These are phyloP conservation scores for Cercospora zeae-maydis DNA, from an alignment of 2,329 filamentous ascomycete species.

Conservation along the genomic window DNA sequence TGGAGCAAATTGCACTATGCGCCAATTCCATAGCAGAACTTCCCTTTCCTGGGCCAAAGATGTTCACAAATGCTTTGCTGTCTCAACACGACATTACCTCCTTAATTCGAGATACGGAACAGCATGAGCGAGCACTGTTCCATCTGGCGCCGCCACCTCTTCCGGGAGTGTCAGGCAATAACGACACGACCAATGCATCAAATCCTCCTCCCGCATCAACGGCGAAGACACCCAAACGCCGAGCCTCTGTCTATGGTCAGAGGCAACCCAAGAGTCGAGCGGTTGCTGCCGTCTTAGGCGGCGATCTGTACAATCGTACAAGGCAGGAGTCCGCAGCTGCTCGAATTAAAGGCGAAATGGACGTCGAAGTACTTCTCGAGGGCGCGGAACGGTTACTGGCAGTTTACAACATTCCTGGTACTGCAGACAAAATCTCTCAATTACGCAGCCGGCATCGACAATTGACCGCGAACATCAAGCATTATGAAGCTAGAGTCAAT, in stretches of 20 bases:
- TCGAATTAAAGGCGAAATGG: slow-evolving; percentile 63
- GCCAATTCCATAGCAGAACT: slow-evolving; percentile 48
- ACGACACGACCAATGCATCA: slow-evolving; percentile 30
- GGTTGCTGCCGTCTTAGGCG: slow-evolving; percentile 83
- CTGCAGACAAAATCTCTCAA: slow-evolving; percentile 68
- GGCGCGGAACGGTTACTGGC: slow-evolving; percentile 87
- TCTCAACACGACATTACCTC: slow-evolving; percentile 82
- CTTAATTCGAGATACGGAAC: slow-evolving; percentile 89
- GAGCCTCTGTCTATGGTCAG: slow-evolving; percentile 47
- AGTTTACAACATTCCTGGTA: slow-evolving; percentile 81
- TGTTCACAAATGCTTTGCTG: slow-evolving; percentile 91
- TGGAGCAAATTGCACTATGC: slow-evolving; percentile 51
- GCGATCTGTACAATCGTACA: slow-evolving; percentile 80
- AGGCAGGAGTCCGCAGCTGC: slow-evolving; percentile 54
- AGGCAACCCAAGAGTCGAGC: slow-evolving; percentile 69
- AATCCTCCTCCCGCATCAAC: slow-evolving; percentile 15
- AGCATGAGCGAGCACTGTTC: slow-evolving; percentile 91
- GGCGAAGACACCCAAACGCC: slow-evolving; percentile 34
- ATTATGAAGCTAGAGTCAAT: slow-evolving; percentile 76
- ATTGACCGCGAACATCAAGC: slow-evolving; percentile 68
- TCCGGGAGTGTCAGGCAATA: slow-evolving; percentile 44
- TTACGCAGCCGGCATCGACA: slow-evolving; percentile 69
- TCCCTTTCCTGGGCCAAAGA: slow-evolving; percentile 78
- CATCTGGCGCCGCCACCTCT: slow-evolving; percentile 71
- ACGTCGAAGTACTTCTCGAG: slow-evolving; percentile 77